phyloP scores from a whole-genome alignment of 2,329 filamentous ascomycete species.

The Xylaria sp. region DNA sequence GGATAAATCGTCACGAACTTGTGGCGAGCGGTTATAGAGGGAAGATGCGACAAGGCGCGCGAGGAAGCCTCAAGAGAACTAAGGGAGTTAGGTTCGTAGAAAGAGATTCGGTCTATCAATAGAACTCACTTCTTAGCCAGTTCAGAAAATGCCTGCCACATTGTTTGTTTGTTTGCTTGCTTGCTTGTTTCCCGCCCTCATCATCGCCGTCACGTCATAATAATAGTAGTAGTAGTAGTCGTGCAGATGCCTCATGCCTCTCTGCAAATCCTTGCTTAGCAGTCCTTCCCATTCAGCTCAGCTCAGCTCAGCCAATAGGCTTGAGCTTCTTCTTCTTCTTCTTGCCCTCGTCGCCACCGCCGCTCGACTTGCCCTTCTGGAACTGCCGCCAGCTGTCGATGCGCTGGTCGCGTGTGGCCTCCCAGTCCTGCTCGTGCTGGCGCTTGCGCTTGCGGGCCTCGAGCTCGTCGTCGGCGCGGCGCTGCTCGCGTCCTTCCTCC shows the following conservation, averaged over 20 bases:
- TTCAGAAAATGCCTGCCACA: constrained; percentile 27
- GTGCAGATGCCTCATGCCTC: constrained; percentile 21
- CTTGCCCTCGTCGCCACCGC: constrained; percentile 58
- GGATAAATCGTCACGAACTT: constrained; percentile 21
- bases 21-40: constrained; percentile 18
- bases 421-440: constrained; percentile 95
- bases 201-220: constrained; percentile 23
- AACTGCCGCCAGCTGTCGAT: constrained; percentile 96
- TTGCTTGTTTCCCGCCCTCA: constrained; percentile 14
- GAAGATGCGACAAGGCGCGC: constrained; percentile 29
- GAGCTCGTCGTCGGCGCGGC: constrained; percentile 84
- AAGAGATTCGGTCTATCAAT: constrained; percentile 49
- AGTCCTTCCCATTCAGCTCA: neutral
- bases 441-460: constrained; percentile 85
- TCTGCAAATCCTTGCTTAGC: constrained; percentile 26
- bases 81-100: constrained; percentile 52
- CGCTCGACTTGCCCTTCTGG: constrained; percentile 75
- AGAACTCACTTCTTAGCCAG: constrained; percentile 49
- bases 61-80: constrained; percentile 42
- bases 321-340: constrained; percentile 80
- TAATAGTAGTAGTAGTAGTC: constrained; percentile 8
- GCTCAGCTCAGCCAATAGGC: constrained; percentile 70
- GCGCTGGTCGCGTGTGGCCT: constrained; percentile 87
- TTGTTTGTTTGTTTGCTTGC: constrained; percentile 1
- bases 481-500: constrained; percentile 91